Conservation (phyloP, 2,329 filamentous ascomycete genomes). For the Cordyceps pruinosa region DNA sequence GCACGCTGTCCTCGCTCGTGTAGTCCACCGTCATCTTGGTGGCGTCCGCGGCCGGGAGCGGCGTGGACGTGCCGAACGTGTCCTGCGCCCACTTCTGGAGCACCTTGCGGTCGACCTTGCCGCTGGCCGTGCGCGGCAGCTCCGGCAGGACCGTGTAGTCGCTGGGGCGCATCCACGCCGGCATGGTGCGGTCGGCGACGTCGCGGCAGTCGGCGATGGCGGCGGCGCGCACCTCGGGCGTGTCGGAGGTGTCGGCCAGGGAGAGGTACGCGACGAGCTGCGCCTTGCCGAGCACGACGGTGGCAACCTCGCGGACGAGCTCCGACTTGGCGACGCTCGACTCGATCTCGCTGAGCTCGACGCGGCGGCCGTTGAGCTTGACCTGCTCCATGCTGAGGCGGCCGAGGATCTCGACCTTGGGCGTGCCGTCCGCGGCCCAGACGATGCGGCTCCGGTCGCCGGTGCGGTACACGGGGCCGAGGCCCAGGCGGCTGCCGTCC, state of each 20-base stretch:
- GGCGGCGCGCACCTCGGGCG: background rate
- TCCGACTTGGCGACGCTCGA: constrained; percentile 8
- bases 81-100: constrained; percentile 8
- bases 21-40: background rate
- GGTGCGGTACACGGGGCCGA: constrained; percentile 22
- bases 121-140: constrained; percentile 12
- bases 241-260: background rate
- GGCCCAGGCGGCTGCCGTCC: constrained; percentile 26
- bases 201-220: constrained; percentile 8
- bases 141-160: constrained; percentile 9
- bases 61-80: background rate
- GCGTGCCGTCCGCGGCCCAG: constrained; percentile 7
- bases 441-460: constrained; percentile 10
- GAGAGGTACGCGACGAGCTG: constrained; percentile 11
- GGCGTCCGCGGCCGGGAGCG: background rate
- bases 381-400: constrained; percentile 11
- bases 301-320: constrained; percentile 25
- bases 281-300: constrained; percentile 37
- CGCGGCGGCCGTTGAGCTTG: constrained; percentile 12
- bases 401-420: constrained; percentile 12
- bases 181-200: constrained; percentile 8
- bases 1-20: constrained; percentile 6
- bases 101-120: constrained; percentile 12
- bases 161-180: constrained; percentile 8
- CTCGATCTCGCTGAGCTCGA: constrained; percentile 12